Base-by-base conservation (phyloP, 768 basidiomycete species). In the Lactifluus echinatus region DNA sequence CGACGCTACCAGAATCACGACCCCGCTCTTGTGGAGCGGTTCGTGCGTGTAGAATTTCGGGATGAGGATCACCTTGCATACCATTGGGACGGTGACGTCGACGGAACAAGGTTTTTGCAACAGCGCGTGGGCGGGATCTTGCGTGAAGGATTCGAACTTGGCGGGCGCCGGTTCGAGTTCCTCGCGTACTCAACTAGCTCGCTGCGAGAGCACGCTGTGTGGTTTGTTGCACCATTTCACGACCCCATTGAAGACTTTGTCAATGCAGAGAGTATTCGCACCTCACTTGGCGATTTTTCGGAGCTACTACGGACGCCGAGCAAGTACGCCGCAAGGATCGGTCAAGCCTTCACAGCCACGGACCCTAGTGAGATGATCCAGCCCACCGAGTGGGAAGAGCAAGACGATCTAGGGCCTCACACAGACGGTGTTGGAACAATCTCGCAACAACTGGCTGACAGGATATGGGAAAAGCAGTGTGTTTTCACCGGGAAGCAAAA, bases 371-470 rank as follows among this genome's bases (percentile, higher is more conserved):
- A 90, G 21, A 68, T 66, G 19, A 81, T 92, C 49, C 59, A 62
- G 10, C 69, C 68, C 4, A 60, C 74, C 48, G 76, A 92, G 63
- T 90, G 89, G 83, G 76, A 81, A 49, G 72, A 76, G 56, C 76
- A 89, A 43, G 66, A 67, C 0, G 89, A 91, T 65, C 70, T 89
- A 10, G 75, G 74, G 58, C 59, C 76, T 19, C 84, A 83, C 66
- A 90, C 89, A 0, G 90, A 93, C 57, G 90, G 90, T 23, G 81
- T 86, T 14, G 90, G 89, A 0, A 88, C 87, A 0, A 87, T 92
- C 50, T 85, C 88, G 2, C 70, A 70, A 28, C 72, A 73, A 17
- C 73, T 92, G 4, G 80, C 75, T 0, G 68, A 82, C 46, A 70
- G 65, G 63, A 85, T 93, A 31, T 90, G 84, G 83, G 61, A 65